Evolutionary conservation across 2,329 filamentous ascomycete species (phyloP).

Genomic region (Dactylellina cionopaga): DNA sequence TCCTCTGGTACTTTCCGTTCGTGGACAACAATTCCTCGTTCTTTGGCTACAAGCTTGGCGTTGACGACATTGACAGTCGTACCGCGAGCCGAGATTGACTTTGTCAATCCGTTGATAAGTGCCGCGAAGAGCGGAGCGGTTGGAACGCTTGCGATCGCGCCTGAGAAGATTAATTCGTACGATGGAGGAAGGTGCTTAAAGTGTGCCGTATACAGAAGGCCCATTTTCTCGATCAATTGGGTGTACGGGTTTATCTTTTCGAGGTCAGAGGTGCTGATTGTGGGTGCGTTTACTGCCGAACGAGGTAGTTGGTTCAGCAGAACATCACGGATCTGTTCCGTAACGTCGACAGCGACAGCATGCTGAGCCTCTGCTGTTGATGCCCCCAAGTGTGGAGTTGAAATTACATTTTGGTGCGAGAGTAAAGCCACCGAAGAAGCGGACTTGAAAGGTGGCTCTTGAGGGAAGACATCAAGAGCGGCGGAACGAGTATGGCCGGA

Average conservation of each 20-base stretch:
- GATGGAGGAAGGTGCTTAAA: constrained; percentile 63
- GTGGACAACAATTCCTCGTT: constrained; percentile 80
- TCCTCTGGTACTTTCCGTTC: constrained; percentile 74
- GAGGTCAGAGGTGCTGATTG: constrained; percentile 83
- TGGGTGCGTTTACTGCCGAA: constrained; percentile 80
- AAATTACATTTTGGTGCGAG: constrained; percentile 76
- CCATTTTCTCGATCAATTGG: constrained; percentile 79
- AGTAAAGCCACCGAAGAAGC: constrained; percentile 73
- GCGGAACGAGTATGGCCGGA: constrained; percentile 78
- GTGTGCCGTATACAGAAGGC: constrained; percentile 80
- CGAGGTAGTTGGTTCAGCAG: constrained; percentile 77
- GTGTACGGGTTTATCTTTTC: constrained; percentile 81
- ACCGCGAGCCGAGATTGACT: constrained; percentile 74
- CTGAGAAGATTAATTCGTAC: constrained; percentile 81
- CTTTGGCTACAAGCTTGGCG: constrained; percentile 76
- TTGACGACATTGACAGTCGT: constrained; percentile 85
- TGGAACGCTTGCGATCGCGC: constrained; percentile 74
- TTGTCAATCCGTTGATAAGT: constrained; percentile 78
- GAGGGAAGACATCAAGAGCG: constrained; percentile 81
- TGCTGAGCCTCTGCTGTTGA: constrained; percentile 85
- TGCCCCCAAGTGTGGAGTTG: constrained; percentile 81
- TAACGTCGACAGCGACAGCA: constrained; percentile 84
- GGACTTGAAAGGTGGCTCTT: constrained; percentile 72
- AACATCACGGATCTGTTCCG: constrained; percentile 79
- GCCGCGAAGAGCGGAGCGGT: constrained; percentile 84